Base-by-base conservation (phyloP, 108 stramenopile species). In the Aurantiochytrium sp. region DNA sequence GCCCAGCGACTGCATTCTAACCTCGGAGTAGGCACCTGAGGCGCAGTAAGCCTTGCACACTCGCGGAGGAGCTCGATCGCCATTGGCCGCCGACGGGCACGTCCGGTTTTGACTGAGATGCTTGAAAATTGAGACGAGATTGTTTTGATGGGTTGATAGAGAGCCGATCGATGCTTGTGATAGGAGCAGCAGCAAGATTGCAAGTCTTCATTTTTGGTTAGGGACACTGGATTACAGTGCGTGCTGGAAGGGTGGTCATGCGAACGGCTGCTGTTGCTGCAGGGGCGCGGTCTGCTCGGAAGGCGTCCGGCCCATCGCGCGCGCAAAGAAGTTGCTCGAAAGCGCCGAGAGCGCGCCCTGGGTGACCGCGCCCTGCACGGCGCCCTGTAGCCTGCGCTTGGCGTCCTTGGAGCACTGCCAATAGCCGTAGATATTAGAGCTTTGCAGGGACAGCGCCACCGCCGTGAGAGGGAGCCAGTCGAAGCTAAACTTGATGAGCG, bases 391-490 rank as follows among this genome's bases (percentile, higher is more conserved):
- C 5, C 85, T n/a, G 21, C 53, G 85, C 19, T 54, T 27, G 21
- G 88, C 88, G 10, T 88, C 68, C 69, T 73, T 41, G 39, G 86
- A 87, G 91, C 93, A 93, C 73, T 91, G 90, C 50, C 89, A 87
- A 89, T 93, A 93, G 12, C 93, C 93, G 45, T 91, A 55, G 36
- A 92, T 92, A 69, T 93, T 93, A 3, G 93, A 91, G 52, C 85
- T 88, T 22, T 42, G 91, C 90, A 93, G 59, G 3, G 90, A 69
- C 55, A 93, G 37, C 39, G 92, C 93, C 37, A 92, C 91, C 15
- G 88, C 65, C 19, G 90, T 87, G 55, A 93, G 69, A 19, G 91
- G 85, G 50, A 93, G 88, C 91, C 92, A 93, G 89, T 93, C 90
- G 22, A 93, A 65, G 41, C 88, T 88, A 42, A 93, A 42, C 21